Percentiles rank a stretch among this genome's conserved stretches.
These are phyloP conservation scores for Pseudoneurospora amorphoporcata DNA, from an alignment of 495 filamentous ascomycete genomes.

Conservation along the genomic window DNA sequence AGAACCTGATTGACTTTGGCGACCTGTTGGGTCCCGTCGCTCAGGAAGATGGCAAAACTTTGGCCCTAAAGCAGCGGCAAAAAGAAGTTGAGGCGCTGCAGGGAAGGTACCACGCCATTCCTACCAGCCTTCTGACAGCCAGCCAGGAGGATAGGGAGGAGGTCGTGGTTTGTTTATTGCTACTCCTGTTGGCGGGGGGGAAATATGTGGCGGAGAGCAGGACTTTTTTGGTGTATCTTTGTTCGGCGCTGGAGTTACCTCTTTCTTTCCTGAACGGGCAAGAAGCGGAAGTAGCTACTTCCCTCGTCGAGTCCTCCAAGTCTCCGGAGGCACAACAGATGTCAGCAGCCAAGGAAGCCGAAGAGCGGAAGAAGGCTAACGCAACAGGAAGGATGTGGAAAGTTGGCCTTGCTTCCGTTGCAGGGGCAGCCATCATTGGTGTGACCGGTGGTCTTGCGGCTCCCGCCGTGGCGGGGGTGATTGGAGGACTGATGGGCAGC, in stretches of 20 bases:
- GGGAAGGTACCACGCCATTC: slow-evolving; percentile 34
- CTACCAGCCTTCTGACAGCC: slow-evolving; percentile 31
- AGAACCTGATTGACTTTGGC: slow-evolving; percentile 23
- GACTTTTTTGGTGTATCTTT: slow-evolving; percentile 52
- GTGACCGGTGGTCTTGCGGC: slow-evolving; percentile 83
- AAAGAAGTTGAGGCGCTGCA: slow-evolving; percentile 25
- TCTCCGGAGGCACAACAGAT: slow-evolving; percentile 32
- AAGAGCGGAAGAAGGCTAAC: slow-evolving; percentile 54
- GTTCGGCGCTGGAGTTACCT: slow-evolving; percentile 53
- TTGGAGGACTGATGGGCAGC: slow-evolving; percentile 81
- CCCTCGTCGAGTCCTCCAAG: slow-evolving; percentile 46
- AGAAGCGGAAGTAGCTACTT: slow-evolving; percentile 62
- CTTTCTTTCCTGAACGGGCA: slow-evolving; percentile 49
- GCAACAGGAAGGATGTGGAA: slow-evolving; percentile 63
- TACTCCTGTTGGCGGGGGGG: slow-evolving; percentile 60
- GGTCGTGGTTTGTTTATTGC: slow-evolving; percentile 48
- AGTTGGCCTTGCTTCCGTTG: slow-evolving; percentile 77
- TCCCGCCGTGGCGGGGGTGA: slow-evolving; percentile 72
- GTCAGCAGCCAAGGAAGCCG: slow-evolving; percentile 56
- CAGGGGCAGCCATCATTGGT: slow-evolving; percentile 77
- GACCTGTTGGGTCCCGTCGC: not conserved
- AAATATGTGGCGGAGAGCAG: slow-evolving; percentile 64
- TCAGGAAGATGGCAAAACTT: not conserved
- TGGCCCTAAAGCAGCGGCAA: not conserved
- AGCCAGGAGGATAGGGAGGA: slow-evolving; percentile 34